Percentiles rank a stretch among this genome's conserved stretches.
These are phyloP conservation scores for Ustilago bromivora DNA, from an alignment of 1,284 basidiomycete genomes.

Conservation along the genomic window DNA sequence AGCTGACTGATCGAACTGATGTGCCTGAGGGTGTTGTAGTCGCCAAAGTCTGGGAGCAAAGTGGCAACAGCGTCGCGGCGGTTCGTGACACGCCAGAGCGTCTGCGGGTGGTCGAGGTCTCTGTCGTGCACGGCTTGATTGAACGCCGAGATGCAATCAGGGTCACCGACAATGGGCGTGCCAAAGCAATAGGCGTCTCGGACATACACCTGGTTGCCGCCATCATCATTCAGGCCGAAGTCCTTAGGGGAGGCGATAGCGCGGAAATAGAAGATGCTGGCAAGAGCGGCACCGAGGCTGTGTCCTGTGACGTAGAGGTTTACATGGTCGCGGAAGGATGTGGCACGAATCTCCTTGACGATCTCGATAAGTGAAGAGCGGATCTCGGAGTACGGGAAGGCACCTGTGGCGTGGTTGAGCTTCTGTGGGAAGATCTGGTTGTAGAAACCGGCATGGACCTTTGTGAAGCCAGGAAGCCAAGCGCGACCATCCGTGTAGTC, in stretches of 20 bases:
- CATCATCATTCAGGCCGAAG: conserved; percentile 36
- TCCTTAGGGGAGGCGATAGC: conserved; percentile 45
- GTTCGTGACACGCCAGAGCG: conserved; percentile 51
- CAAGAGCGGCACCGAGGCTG: conserved; percentile 49
- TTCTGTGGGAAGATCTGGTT: conserved; percentile 49
- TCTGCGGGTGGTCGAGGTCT: conserved; percentile 39
- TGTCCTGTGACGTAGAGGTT: conserved; percentile 47
- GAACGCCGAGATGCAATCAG: conserved; percentile 49
- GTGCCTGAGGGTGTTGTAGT: conserved; percentile 34
- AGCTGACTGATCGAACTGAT: conserved; percentile 49
- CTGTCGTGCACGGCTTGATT: conserved; percentile 28
- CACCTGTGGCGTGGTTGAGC: conserved; percentile 28
- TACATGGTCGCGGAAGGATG: conserved; percentile 32
- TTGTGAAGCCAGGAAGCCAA: conserved; percentile 49
- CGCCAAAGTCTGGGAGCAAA: conserved; percentile 44
- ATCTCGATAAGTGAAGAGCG: conserved; percentile 36
- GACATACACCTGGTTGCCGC: conserved; percentile 34
- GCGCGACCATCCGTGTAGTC: conserved; percentile 44
- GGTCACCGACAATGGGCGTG: conserved; percentile 52
- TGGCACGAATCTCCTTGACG: conserved; percentile 27
- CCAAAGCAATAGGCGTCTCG: conserved; percentile 54
- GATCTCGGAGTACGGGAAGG: conserved; percentile 47
- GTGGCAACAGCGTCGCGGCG: conserved; percentile 50
- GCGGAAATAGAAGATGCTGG: conserved; percentile 40
- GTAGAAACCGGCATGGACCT: conserved; percentile 52